Evolutionary conservation across 2,329 filamentous ascomycete species (phyloP).

Genomic region (Apiospora phragmitis): DNA sequence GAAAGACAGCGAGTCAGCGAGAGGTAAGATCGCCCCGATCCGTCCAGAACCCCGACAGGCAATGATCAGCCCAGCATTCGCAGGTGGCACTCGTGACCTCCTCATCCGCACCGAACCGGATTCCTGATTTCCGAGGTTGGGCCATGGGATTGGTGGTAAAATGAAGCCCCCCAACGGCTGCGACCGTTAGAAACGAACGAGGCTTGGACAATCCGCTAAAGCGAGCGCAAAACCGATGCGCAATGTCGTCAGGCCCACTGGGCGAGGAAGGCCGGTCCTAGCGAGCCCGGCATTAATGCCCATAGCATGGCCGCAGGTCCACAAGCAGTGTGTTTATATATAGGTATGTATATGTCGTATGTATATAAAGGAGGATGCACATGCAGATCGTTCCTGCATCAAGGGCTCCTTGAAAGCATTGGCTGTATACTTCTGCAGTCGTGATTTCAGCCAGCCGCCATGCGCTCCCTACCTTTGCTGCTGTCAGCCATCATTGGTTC

Average conservation of each 20-base stretch:
- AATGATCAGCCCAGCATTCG: not conserved
- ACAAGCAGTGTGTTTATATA: not conserved
- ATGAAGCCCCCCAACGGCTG: not conserved
- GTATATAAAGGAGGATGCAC: not conserved
- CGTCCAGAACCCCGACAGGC: not conserved
- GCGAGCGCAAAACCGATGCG: not conserved
- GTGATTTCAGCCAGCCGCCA: not conserved
- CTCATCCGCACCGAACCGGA: not conserved
- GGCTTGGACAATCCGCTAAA: not conserved
- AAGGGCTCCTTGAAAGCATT: not conserved
- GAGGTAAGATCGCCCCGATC: not conserved
- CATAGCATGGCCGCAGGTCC: not conserved
- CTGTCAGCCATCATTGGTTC: not conserved
- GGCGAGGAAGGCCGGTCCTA: not conserved
- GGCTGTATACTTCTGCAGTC: not conserved
- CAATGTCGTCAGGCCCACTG: conserved; percentile 1
- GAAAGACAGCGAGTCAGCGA: not conserved
- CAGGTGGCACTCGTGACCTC: not conserved
- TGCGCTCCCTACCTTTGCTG: not conserved
- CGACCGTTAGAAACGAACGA: not conserved
- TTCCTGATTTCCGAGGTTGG: not conserved
- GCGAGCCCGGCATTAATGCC: not conserved
- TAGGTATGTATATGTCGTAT: not conserved
- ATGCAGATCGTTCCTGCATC: not conserved
- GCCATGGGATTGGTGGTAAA: not conserved